phyloP scores from a whole-genome alignment of 805 yeast genomes.

The Saccharomycopsis vini region DNA sequence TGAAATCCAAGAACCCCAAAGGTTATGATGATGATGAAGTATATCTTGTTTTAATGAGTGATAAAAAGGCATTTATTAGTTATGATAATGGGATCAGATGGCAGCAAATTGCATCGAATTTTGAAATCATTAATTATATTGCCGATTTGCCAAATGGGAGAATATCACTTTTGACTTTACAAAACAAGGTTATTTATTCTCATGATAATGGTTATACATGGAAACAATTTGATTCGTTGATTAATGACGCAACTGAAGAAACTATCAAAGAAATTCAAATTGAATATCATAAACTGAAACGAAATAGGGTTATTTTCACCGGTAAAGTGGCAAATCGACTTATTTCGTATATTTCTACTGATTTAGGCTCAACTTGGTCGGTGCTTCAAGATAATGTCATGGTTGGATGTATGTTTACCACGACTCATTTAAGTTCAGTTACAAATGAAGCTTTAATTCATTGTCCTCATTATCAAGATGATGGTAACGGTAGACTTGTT shows the following conservation, averaged over 20 bases:
- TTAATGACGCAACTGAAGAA: neutral
- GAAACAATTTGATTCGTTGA: constrained; percentile 24
- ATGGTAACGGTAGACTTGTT: neutral
- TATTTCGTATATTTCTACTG: constrained; percentile 14
- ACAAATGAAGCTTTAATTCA: constrained; percentile 3
- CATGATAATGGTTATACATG: constrained; percentile 56
- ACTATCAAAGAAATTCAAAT: neutral
- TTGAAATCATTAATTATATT: constrained; percentile 1
- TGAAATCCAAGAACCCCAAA: neutral
- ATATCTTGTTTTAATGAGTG: neutral
- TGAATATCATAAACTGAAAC: neutral
- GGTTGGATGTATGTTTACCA: constrained; percentile 8
- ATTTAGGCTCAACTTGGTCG: constrained; percentile 14
- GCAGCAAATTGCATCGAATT: neutral
- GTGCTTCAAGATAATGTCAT: constrained; percentile 12
- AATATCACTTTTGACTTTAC: neutral
- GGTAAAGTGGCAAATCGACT: constrained; percentile 1
- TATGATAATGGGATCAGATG: constrained; percentile 6
- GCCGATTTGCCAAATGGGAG: constrained; percentile 1
- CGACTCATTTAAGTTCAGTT: neutral
- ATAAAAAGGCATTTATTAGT: constrained; percentile 3
- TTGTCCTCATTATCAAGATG: constrained; percentile 3
- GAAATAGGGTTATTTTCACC: constrained; percentile 15
- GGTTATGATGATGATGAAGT: constrained; percentile 4
- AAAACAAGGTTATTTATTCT: constrained; percentile 44